Evolutionary conservation across 192 early-diverging fungal genomes (phyloP), one percentile per base, ranked within the genome.

Genomic region (Entomortierella beljakovae): DNA sequence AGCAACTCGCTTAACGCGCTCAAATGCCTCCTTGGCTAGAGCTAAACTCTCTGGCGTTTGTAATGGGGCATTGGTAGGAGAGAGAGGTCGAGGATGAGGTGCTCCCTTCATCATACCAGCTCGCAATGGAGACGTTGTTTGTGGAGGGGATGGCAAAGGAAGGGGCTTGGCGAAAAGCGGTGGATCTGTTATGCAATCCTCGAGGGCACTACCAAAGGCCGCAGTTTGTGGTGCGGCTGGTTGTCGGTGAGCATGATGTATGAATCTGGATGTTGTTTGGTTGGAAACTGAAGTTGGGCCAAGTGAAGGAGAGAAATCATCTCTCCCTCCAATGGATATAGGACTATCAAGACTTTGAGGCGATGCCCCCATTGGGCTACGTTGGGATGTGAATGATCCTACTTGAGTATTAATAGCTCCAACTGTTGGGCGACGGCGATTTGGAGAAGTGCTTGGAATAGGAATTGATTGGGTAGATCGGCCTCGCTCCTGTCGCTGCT

Each of bases 161-260:
- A 79, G 56, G 9, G 75, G 75, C 40, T 57, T 69, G 1, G 75
- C 68, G 55, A 79, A 79, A 9, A 79, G 53, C 8, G 75, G 75
- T 28, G 66, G 66, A 8, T 61, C 64, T 13, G 62, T 70, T 7
- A 67, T 48, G 11, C 66, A 79, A 46, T 79, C 75, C 28, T 79
- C 75, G 4, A 51, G 49, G 15, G 67, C 75, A 40, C 61, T 60
- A 5, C 75, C 75, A 49, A 79, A 79, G 2, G 61, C 75, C 22
- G 29, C 61, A 2, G 67, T 79, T 38, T 79, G 75, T 28, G 75
- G 75, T 2, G 75, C 75, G 35, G 75, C 75, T 23, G 75, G 67
- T 16, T 79, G 75, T 57, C 75, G 67, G 26, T 79, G 75, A 16
- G 75, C 42, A 11, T 79, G 75, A 40, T 79, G 75, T n/a, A 79